Evolutionary conservation across 345 rosid genomes (phyloP), one percentile per base, ranked within the genome.

Genomic region (Boechera stricta): DNA sequence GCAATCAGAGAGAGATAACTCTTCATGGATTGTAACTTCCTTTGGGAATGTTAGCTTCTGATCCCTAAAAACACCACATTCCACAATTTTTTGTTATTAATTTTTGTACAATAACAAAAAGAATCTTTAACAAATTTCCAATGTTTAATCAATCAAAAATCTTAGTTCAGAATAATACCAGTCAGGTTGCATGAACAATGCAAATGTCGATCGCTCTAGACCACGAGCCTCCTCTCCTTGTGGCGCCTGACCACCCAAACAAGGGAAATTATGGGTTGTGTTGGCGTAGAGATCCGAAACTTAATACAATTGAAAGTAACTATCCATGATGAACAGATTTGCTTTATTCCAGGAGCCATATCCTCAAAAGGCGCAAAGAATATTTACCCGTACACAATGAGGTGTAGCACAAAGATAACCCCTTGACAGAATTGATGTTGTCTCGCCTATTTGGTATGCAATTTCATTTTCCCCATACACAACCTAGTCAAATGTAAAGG

Each of bases 361-460:
- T 38, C n/a, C 15, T 6, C 41, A 55, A 42, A 21, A 64, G 66
- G 58, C 39, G 21, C 31, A 10, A 10, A 45, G 59, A 58, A 5
- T 51, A 51, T 38, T 21, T 93, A 93, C 98, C 97, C 68, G 86
- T 55, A 94, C 97, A 72, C 90, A 88, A 71, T 94, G 98, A 82
- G 98, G 98, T 32, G 97, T 94, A 69, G 97, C 97, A 78, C 97
- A 91, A 54, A 94, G 98, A 82, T 79, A 90, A 68, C 98, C 95
- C 64, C 82, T 69, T 47, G 95, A 91, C 31, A 91, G 78, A 77
- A 91, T 86, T 77, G 87, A 86, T 49, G 96, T 82, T 55, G 97
- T 94, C 86, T 94, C 98, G 32, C 98, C 98, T 78, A 94, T 86
- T 83, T 94, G 98, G 81, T 90, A 94, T 55, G 97, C 97, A 81